These are phyloP conservation scores for Oidium heveae DNA, from an alignment of 2,329 filamentous ascomycete genomes.

Conservation along the genomic window DNA sequence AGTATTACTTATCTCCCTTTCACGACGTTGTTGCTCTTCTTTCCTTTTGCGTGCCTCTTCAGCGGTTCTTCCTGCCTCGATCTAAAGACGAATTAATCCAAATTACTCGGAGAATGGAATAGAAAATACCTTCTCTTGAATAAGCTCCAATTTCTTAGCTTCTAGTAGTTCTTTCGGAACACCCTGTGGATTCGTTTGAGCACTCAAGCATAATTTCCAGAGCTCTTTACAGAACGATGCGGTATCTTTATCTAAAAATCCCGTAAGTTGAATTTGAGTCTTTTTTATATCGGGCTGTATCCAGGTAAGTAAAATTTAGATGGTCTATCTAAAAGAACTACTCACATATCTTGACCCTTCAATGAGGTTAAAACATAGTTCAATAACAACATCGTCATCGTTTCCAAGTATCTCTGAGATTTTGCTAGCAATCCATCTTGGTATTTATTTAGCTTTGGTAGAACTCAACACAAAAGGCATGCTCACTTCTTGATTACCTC, in stretches of 20 bases:
- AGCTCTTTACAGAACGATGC: conserved; percentile 75
- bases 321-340: conserved; percentile 6
- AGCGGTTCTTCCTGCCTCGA: conserved; percentile 59
- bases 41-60: conserved; percentile 48
- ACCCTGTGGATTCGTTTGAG: conserved; percentile 66
- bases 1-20: conserved; percentile 42
- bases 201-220: conserved; percentile 78
- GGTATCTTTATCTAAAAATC: conserved; percentile 85
- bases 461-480: conserved; percentile 3
- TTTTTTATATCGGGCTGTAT: conserved; percentile 79
- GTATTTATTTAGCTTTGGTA: conserved; percentile 4
- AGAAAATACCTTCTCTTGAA: conserved; percentile 64
- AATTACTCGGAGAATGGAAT: background rate
- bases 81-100: conserved; percentile 21
- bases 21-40: conserved; percentile 44
- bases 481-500: conserved; percentile 92
- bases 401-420: conserved; percentile 72
- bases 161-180: conserved; percentile 87
- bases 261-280: conserved; percentile 80
- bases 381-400: conserved; percentile 89
- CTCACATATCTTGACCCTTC: conserved; percentile 57
- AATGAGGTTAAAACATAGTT: conserved; percentile 45
- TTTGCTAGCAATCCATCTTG: conserved; percentile 76
- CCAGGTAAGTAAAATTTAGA: conserved; percentile 9
- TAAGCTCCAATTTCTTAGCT: conserved; percentile 83